Evolutionary conservation across 805 yeast species (phyloP), one percentile per base, ranked within the genome.

Genomic region (Candida ovalis): DNA sequence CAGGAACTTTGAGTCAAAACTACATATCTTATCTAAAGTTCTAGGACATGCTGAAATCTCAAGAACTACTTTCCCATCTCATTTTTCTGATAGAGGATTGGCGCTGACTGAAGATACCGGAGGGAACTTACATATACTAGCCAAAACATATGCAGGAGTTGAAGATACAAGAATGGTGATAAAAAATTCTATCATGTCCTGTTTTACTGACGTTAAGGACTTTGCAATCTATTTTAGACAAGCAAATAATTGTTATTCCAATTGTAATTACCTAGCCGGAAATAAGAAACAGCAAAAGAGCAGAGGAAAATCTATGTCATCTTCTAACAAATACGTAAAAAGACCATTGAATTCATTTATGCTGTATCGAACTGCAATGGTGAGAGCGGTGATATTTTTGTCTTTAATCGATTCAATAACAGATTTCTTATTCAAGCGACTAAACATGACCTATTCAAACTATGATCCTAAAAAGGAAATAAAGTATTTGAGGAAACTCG

Each of bases 331-430:
- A 17, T 36, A 44, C 9, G 65, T 75, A 42, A 75, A 74, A 52
- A 66, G 80, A 38, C 79, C 79, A 0, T 62, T 74, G 47, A 75
- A 75, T 58, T 69, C 75, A 24, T 75, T 72, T 52, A 74, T 75
- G 79, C 62, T 75, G 9, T 75, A 75, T 54, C 64, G 78, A 44
- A 62, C 71, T 19, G 55, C 71, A 5, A 71, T 73, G 67, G 69
- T 74, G 17, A 73, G 71, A 51, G 68, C 68, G 10, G 72, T 74
- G 17, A 61, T 68, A 48, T 46, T 62, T 15, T 50, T 61, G 5
- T 53, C 61, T 7, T 51, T 61, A 36, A 53, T 62, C 28, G 60
- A 61, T 37, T 55, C 65, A 23, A 21, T 62, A 21, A 51, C 63
- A 9, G 38, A 52, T 1, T 56, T 48, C 47, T 38, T 57, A 18